Evolutionary conservation across 2,329 filamentous ascomycete species (phyloP).

Genomic region (Lasiodiplodia sp.): DNA sequence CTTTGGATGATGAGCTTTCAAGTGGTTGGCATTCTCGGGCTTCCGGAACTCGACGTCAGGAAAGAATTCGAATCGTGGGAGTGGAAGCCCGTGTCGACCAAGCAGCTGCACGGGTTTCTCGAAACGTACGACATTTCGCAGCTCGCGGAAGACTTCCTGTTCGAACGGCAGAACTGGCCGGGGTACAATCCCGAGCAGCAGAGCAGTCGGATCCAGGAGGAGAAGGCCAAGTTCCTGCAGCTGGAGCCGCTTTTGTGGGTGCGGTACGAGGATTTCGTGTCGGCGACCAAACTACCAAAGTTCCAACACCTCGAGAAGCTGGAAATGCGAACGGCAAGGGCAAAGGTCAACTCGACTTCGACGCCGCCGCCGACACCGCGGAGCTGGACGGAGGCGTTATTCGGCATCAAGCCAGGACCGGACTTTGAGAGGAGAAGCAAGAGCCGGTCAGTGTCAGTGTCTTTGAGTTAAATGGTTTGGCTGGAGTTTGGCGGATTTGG

Average conservation of each 20-base stretch:
- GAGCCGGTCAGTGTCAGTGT: constrained; percentile 27
- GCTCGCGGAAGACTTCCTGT: constrained; percentile 48
- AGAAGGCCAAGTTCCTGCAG: constrained; percentile 31
- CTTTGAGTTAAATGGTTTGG: constrained; percentile 20
- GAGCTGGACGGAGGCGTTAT: constrained; percentile 30
- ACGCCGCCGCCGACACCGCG: constrained; percentile 29
- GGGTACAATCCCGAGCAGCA: constrained; percentile 43
- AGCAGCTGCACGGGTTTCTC: constrained; percentile 46
- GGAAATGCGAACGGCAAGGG: constrained; percentile 26
- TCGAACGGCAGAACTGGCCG: constrained; percentile 47
- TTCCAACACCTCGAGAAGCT: constrained; percentile 24
- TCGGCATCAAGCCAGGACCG: constrained; percentile 29
- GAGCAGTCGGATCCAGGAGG: constrained; percentile 23
- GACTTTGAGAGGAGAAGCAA: constrained; percentile 25
- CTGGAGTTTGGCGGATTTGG: constrained; percentile 15
- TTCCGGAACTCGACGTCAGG: constrained; percentile 48
- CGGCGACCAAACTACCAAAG: constrained; percentile 12
- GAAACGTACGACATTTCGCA: constrained; percentile 47
- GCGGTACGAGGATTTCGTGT: constrained; percentile 33
- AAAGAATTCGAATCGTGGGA: constrained; percentile 42
- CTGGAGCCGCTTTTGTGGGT: constrained; percentile 34
- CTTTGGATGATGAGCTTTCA: constrained; percentile 50
- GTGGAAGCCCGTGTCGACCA: constrained; percentile 42
- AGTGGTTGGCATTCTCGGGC: constrained; percentile 49
- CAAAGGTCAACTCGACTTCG: constrained; percentile 22